phyloP scores from a whole-genome alignment of 2,329 filamentous ascomycete species.

The Colletotrichum higginsianum region DNA sequence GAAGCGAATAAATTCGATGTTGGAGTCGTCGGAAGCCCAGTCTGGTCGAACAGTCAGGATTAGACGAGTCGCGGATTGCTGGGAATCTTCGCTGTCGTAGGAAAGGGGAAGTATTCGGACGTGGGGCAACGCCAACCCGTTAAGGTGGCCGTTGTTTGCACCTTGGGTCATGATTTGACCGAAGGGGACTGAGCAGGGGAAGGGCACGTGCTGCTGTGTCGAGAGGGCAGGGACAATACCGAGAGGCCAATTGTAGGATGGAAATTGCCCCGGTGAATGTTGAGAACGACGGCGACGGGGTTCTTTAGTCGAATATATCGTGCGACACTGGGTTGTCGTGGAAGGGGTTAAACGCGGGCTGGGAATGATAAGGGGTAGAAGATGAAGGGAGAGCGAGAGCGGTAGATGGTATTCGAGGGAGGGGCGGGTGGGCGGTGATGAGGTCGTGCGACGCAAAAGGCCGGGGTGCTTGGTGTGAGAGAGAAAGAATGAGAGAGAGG shows the following conservation, averaged over 20 bases:
- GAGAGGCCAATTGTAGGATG: conserved; percentile 28
- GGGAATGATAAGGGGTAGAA: conserved; percentile 13
- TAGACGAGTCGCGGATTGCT: conserved; percentile 83
- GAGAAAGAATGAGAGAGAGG: not conserved
- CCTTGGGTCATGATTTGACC: conserved; percentile 41
- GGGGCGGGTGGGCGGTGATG: conserved; percentile 1
- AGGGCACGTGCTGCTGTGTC: conserved; percentile 6
- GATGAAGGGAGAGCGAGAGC: not conserved
- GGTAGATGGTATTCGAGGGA: conserved; percentile 15
- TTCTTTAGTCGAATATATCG: conserved; percentile 10
- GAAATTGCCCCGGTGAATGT: conserved; percentile 5
- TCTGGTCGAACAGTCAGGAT: conserved; percentile 86
- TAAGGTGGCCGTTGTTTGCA: conserved; percentile 48
- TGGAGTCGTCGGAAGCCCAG: conserved; percentile 82
- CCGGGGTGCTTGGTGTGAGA: not conserved
- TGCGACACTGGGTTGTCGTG: not conserved
- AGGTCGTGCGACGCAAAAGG: not conserved
- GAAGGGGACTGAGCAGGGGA: conserved; percentile 2
- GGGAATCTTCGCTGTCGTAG: conserved; percentile 84
- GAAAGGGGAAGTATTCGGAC: conserved; percentile 79
- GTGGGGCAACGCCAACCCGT: conserved; percentile 57
- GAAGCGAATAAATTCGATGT: conserved; percentile 89
- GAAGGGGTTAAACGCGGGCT: conserved; percentile 21
- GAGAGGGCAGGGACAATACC: conserved; percentile 34
- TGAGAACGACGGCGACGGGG: not conserved